A percentile compares a stretch with the other conserved stretches of the same genome.
phyloP scores from a whole-genome alignment of 768 basidiomycete genomes.

The Boletus patriciae region DNA sequence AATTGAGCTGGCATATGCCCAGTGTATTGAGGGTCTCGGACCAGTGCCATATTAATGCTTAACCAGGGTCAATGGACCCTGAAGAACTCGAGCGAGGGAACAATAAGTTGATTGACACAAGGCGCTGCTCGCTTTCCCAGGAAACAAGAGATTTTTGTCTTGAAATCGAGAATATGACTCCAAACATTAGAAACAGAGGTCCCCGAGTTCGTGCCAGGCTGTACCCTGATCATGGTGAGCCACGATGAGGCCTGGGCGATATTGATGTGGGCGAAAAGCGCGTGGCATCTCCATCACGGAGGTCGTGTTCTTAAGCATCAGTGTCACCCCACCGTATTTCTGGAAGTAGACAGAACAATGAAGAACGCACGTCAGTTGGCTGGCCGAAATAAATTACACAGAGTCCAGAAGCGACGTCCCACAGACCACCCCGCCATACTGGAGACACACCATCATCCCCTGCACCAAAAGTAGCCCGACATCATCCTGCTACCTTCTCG shows the following conservation, averaged over 20 bases:
- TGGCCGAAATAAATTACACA: conserved; percentile 30
- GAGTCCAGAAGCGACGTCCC: conserved; percentile 21
- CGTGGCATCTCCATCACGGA: conserved; percentile 8
- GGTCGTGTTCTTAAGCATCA: conserved; percentile 9
- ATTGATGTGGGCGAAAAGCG: conserved; percentile 1
- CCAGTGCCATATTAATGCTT: not conserved
- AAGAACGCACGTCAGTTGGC: conserved; percentile 27
- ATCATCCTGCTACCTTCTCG: conserved; percentile 31
- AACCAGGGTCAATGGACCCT: not conserved
- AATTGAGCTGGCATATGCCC: not conserved
- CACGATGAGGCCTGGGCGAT: not conserved
- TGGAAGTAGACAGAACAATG: conserved; percentile 11
- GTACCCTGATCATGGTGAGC: not conserved
- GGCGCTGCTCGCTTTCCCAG: not conserved
- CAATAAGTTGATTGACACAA: not conserved
- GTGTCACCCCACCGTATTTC: conserved; percentile 9
- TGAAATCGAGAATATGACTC: not conserved
- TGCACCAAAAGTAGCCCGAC: not conserved
- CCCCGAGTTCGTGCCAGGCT: not conserved
- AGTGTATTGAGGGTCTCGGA: not conserved
- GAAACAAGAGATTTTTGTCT: not conserved
- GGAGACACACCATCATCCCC: conserved; percentile 7
- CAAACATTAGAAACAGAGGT: not conserved
- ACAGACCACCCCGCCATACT: conserved; percentile 10
- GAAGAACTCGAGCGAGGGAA: not conserved